These are phyloP conservation scores for Penicillium robsamsonii DNA, from an alignment of 495 filamentous ascomycete species.

Conservation along the genomic window DNA sequence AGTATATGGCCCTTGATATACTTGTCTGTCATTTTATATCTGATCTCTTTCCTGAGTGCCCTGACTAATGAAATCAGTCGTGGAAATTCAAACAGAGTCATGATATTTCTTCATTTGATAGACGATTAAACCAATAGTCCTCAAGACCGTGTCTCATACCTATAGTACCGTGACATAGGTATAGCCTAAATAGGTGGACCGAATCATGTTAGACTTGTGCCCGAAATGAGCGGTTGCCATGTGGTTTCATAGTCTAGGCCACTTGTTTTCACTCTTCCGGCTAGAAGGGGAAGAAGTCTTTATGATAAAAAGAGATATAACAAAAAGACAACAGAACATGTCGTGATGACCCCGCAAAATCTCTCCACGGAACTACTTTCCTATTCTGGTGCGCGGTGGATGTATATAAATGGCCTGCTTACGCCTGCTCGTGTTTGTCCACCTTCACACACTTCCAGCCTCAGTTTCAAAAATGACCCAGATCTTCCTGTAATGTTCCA, in stretches of 20 bases:
- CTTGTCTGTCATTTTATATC: no score
- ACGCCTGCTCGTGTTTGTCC: background rate
- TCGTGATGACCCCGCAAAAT: background rate
- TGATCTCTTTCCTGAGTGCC: no score
- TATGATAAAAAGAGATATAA: background rate
- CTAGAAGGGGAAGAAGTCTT: background rate
- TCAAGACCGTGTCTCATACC: no score
- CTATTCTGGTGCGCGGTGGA: slow-evolving; percentile 2
- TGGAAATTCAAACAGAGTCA: no score
- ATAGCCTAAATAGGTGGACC: background rate
- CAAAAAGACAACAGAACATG: background rate
- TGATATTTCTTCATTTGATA: no score
- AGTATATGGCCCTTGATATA: no score
- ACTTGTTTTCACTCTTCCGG: background rate
- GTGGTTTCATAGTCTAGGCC: background rate
- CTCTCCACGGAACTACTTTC: slow-evolving; percentile 10
- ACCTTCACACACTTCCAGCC: background rate
- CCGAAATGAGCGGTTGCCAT: background rate
- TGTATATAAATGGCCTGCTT: background rate
- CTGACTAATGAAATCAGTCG: no score
- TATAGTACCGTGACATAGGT: no score
- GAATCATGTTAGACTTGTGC: background rate
- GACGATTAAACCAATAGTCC: no score
- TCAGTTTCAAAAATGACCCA: slow-evolving; percentile 1
- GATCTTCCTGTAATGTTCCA: background rate